phyloP scores from a whole-genome alignment of 1,284 basidiomycete species.

The Marasmius sp. region DNA sequence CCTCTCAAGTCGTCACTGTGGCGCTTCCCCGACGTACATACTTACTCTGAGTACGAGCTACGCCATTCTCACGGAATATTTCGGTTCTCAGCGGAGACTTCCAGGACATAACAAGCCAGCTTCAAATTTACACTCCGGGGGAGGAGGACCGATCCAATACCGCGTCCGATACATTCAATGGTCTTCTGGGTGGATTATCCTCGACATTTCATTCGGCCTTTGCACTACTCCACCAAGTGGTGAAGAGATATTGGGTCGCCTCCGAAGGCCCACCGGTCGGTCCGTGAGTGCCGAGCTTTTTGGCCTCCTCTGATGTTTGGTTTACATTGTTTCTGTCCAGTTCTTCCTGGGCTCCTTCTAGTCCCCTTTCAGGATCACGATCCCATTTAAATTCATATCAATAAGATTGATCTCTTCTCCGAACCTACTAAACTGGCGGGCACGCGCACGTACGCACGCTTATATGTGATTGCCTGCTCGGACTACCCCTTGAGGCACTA shows the following conservation, averaged over 20 bases:
- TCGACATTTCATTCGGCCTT: background rate
- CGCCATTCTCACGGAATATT: no score
- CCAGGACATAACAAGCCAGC: background rate
- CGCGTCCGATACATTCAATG: background rate
- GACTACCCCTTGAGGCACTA: background rate
- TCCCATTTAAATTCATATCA: no score
- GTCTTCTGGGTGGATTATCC: background rate
- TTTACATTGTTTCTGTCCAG: no score
- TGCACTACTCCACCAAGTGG: background rate
- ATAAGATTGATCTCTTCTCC: no score
- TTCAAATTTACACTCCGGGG: background rate
- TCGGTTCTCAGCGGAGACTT: background rate
- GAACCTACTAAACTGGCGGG: background rate
- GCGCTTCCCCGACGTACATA: no score
- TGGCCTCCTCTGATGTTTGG: background rate
- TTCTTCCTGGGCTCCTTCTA: no score
- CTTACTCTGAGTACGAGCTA: no score
- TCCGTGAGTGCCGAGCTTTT: background rate
- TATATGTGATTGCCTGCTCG: background rate
- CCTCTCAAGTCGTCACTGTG: no score
- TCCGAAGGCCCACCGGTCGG: background rate
- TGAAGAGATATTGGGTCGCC: background rate
- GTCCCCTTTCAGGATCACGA: no score
- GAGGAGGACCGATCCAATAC: background rate
- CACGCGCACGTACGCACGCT: background rate